phyloP scores from a whole-genome alignment of 1,284 basidiomycete genomes.

The Marasmius sp. region DNA sequence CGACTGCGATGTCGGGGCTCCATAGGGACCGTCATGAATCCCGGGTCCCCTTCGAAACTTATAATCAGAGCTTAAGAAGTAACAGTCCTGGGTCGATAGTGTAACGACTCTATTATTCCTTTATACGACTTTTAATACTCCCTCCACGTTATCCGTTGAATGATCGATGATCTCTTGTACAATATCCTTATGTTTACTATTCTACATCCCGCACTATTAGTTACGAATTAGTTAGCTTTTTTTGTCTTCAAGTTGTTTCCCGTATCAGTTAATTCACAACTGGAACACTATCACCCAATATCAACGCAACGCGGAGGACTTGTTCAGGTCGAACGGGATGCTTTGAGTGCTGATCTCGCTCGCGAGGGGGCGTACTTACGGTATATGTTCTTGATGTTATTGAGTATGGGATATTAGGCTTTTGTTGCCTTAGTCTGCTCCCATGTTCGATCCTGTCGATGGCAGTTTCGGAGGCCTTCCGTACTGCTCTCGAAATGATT shows the following conservation, averaged over 20 bases:
- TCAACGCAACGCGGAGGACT: slow-evolving; percentile 85
- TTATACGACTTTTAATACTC: too few relatives aligned
- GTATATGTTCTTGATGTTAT: slow-evolving; percentile 33
- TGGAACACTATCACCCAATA: slow-evolving; percentile 51
- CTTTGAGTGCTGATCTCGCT: neutral
- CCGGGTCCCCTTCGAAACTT: too few relatives aligned
- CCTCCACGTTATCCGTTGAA: slow-evolving; percentile 33
- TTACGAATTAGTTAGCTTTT: too few relatives aligned
- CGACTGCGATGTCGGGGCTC: too few relatives aligned
- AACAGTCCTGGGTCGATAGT: neutral
- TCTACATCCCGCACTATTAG: too few relatives aligned
- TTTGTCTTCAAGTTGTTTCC: too few relatives aligned
- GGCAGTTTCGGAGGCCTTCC: slow-evolving; percentile 98
- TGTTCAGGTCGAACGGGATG: slow-evolving; percentile 51
- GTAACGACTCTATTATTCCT: neutral
- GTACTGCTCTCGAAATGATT: slow-evolving; percentile 77
- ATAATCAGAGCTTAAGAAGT: neutral
- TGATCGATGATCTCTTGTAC: slow-evolving; percentile 47
- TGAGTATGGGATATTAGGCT: slow-evolving; percentile 31
- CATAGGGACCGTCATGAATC: too few relatives aligned
- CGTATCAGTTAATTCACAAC: too few relatives aligned
- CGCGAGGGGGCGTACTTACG: slow-evolving; percentile 31
- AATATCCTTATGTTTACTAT: slow-evolving; percentile 40
- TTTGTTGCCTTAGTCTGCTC: slow-evolving; percentile 74
- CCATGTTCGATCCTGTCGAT: slow-evolving; percentile 90